Evolutionary conservation across 2,329 filamentous ascomycete genomes (phyloP).

Genomic region (Epichloe hybrida): DNA sequence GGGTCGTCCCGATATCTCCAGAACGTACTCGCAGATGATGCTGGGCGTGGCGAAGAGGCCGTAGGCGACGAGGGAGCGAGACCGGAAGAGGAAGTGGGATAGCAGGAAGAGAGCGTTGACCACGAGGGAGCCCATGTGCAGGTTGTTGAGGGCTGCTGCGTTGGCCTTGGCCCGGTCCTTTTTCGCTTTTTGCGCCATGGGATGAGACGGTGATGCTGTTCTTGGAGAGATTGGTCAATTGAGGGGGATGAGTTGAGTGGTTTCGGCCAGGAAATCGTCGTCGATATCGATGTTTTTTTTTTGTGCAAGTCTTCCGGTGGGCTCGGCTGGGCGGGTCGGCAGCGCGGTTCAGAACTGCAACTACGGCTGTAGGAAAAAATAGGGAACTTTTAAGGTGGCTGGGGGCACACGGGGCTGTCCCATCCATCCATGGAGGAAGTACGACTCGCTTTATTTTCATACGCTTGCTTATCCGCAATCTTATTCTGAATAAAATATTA

Average conservation of each 20-base stretch:
- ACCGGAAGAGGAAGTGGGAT: slow-evolving; percentile 51
- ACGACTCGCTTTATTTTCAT: too few relatives aligned
- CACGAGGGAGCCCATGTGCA: slow-evolving; percentile 61
- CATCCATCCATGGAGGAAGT: too few relatives aligned
- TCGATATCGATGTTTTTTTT: too few relatives aligned
- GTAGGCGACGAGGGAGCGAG: slow-evolving; percentile 57
- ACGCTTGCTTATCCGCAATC: too few relatives aligned
- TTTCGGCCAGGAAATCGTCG: too few relatives aligned
- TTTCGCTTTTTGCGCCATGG: slow-evolving; percentile 50
- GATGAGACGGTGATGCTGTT: background rate
- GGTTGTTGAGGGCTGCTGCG: slow-evolving; percentile 59
- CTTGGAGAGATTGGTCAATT: background rate
- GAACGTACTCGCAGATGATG: slow-evolving; percentile 67
- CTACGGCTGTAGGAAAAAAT: too few relatives aligned
- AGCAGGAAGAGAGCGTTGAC: slow-evolving; percentile 66
- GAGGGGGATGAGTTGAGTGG: background rate
- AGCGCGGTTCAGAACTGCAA: too few relatives aligned
- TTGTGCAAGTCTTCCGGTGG: too few relatives aligned
- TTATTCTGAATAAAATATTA: too few relatives aligned
- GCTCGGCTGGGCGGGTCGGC: too few relatives aligned
- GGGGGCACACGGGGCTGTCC: too few relatives aligned
- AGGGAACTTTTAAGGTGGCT: too few relatives aligned
- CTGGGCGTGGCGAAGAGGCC: slow-evolving; percentile 59
- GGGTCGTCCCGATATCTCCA: slow-evolving; percentile 75
- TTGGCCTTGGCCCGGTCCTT: slow-evolving; percentile 67